Base-by-base conservation (phyloP, 2,329 filamentous ascomycete genomes). In the Cercospora sp. region DNA sequence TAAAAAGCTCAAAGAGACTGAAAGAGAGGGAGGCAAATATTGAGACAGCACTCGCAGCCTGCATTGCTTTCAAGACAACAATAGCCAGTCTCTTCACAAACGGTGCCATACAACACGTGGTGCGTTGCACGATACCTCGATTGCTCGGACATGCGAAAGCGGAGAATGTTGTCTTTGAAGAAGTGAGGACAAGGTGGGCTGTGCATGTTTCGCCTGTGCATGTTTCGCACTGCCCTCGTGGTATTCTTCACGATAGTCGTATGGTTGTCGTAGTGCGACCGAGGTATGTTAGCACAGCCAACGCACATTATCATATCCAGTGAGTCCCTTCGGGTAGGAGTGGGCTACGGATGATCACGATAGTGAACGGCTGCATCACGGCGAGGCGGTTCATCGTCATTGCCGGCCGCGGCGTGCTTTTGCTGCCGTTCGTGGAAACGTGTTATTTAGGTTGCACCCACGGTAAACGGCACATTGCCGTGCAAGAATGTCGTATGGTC, bases 1-100 rank as follows among this genome's bases (percentile, higher is more conserved):
- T 21, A 51, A 40, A 30, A 34, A 55, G 45, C 45, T 61, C 58
- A 61, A 61, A 37, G 43, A 51, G 61, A 34, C 43, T 49, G 26
- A 53, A 13, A 34, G 43, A 21, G 24, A 28, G 59, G 26, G 5
- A 28, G 12, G 49, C 49, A 55, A 55, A 28, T 55, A 55, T 30
- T 55, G 49, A 28, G 40, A 57, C 30, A 57, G 9, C 24, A 21
- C 16, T 7, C 7, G 16, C 16, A 55, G 61, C 9, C 45, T 63
- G 18, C 49, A 7, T 24, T 51, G 18, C 45, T 53, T 63, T 40
- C 43, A 24, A 26, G 34, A 24, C 18, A 51, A 55, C 24, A 21
- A 16, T n/a, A 40, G 61, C 51, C 28, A 30, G 45, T 63, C 26
- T 55, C 53, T 40, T 30, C 61, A 63, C 45, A 24, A 55, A 24